Evolutionary conservation across 345 rosid species (phyloP).

Genomic region (Clarkia xantiana): DNA sequence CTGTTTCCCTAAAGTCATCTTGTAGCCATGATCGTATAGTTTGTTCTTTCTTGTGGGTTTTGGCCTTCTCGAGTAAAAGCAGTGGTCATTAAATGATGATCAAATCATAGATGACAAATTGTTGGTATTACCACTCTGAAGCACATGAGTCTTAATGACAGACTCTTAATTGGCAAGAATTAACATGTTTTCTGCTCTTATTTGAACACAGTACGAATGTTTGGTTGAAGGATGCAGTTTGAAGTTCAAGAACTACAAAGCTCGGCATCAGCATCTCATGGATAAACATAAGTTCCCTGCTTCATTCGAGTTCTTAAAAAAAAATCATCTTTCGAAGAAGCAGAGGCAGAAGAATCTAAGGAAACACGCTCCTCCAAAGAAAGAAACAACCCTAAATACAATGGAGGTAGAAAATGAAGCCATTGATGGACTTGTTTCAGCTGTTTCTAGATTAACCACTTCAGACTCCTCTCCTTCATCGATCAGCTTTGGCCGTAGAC

Average conservation of each 20-base stretch:
- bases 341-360: slow-evolving; percentile 50
- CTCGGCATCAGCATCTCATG: slow-evolving; percentile 65
- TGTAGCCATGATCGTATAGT: too few relatives aligned
- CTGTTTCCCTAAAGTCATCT: neutral
- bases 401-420: slow-evolving; percentile 74
- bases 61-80: too few relatives aligned
- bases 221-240: slow-evolving; percentile 81
- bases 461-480: slow-evolving; percentile 60
- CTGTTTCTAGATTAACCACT: slow-evolving; percentile 66
- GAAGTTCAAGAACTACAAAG: slow-evolving; percentile 65
- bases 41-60: too few relatives aligned
- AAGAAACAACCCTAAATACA: slow-evolving; percentile 24
- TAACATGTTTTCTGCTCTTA: neutral
- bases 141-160: too few relatives aligned
- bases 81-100: too few relatives aligned
- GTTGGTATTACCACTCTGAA: too few relatives aligned
- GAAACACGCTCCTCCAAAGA: slow-evolving; percentile 17
- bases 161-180: slow-evolving; percentile 1
- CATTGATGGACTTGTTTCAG: slow-evolving; percentile 60
- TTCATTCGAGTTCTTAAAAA: slow-evolving; percentile 75
- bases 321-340: slow-evolving; percentile 58
- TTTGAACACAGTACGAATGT: slow-evolving; percentile 59
- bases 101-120: too few relatives aligned
- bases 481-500: slow-evolving; percentile 71
- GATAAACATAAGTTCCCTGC: slow-evolving; percentile 88